These are phyloP conservation scores for Diaporthe humulicola DNA, from an alignment of 2,329 filamentous ascomycete genomes.

Conservation along the genomic window DNA sequence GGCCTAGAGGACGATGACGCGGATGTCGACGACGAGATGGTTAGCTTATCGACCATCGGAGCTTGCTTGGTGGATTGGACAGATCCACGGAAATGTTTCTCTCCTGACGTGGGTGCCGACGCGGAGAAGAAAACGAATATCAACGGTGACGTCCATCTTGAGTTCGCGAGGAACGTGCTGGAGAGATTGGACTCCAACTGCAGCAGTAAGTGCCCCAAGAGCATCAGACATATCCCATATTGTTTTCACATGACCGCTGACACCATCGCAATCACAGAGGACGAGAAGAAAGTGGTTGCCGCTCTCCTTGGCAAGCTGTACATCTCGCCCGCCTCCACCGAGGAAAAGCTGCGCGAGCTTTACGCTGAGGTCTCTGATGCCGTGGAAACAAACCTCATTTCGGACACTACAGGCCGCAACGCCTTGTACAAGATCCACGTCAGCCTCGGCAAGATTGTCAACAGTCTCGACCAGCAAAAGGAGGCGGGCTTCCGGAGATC, in stretches of 20 bases:
- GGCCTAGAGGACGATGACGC: conserved; percentile 81
- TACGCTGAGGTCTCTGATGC: conserved; percentile 72
- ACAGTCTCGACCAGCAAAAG: conserved; percentile 63
- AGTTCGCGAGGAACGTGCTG: conserved; percentile 82
- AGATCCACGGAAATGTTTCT: conserved; percentile 84
- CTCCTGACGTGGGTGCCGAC: conserved; percentile 62
- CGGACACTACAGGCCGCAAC: conserved; percentile 73
- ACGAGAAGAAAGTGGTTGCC: conserved; percentile 87
- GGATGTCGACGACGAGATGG: conserved; percentile 82
- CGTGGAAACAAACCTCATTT: conserved; percentile 72
- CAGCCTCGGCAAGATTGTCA: conserved; percentile 76
- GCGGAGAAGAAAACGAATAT: conserved; percentile 71
- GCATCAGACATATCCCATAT: conserved; percentile 39
- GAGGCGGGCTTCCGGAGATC: conserved; percentile 51
- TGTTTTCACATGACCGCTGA: neutral
- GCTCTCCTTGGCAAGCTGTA: conserved; percentile 86
- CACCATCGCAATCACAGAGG: conserved; percentile 64
- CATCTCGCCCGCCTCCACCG: conserved; percentile 75
- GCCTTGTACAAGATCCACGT: conserved; percentile 78
- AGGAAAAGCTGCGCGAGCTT: conserved; percentile 68
- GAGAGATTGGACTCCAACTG: conserved; percentile 78
- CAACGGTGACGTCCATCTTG: conserved; percentile 84
- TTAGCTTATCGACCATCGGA: conserved; percentile 81
- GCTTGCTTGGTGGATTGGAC: conserved; percentile 95
- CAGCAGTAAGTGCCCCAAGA: conserved; percentile 68